Percentiles rank a stretch among this genome's conserved stretches.
Conservation (phyloP, 1,284 basidiomycete species). For the Cystobasidiaceae sp. region DNA sequence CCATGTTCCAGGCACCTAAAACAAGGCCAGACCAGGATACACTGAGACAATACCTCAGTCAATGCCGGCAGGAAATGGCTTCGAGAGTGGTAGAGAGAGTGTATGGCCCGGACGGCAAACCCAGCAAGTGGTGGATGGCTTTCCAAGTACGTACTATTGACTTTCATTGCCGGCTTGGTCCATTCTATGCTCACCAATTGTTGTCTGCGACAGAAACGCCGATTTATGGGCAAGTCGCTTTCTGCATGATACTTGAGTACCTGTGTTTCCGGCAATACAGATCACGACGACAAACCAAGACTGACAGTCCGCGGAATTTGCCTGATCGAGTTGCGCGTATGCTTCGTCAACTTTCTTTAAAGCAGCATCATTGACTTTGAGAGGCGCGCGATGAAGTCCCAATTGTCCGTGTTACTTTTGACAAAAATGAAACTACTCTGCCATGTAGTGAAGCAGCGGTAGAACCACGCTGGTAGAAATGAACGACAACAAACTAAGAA, state of each 20-base stretch:
- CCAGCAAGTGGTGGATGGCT: constrained; percentile 99
- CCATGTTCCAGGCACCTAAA: constrained; percentile 77
- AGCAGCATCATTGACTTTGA: too few species aligned
- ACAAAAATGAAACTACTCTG: background rate
- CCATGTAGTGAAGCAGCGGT: too few species aligned
- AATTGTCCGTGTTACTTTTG: too few species aligned
- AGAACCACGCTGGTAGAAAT: too few species aligned
- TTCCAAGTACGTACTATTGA: constrained; percentile 61
- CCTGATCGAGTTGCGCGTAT: too few species aligned
- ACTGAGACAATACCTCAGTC: constrained; percentile 85
- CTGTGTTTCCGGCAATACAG: background rate
- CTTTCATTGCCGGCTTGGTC: background rate
- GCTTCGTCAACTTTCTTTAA: too few species aligned
- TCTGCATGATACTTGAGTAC: constrained; percentile 6
- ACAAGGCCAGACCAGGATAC: constrained; percentile 76
- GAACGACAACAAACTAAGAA: too few species aligned
- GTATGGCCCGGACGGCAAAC: constrained; percentile 73
- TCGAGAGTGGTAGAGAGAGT: constrained; percentile 78
- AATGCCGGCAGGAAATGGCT: constrained; percentile 87
- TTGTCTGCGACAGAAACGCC: constrained; percentile 62
- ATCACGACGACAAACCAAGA: background rate
- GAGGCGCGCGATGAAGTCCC: too few species aligned
- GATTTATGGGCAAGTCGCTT: constrained; percentile 74
- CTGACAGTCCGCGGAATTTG: background rate
- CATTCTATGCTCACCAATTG: background rate